Evolutionary conservation across 108 stramenopile genomes (phyloP).

Genomic region (Nitzschia putrida): DNA sequence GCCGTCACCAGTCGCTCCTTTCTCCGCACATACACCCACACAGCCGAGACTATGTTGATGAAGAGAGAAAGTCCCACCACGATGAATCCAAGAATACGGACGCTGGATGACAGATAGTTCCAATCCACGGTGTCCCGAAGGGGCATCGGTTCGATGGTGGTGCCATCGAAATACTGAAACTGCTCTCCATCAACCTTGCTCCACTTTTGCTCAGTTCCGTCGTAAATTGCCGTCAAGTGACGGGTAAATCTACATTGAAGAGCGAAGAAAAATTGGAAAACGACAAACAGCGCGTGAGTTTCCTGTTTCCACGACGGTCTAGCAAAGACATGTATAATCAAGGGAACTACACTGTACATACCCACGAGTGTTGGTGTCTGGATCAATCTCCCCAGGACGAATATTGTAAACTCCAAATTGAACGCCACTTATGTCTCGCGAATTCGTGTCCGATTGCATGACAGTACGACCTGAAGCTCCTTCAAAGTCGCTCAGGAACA

Average conservation of each 20-base stretch:
- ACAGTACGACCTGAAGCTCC: slow-evolving; percentile 22
- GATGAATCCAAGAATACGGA: slow-evolving; percentile 31
- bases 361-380: slow-evolving; percentile 2
- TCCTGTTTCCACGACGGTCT: no score
- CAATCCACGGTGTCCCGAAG: slow-evolving; percentile 5
- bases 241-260: slow-evolving; percentile 1
- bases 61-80: slow-evolving; percentile 9
- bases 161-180: slow-evolving; percentile 16
- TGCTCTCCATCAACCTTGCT: neutral
- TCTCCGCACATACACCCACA: slow-evolving; percentile 23
- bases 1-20: slow-evolving; percentile 20
- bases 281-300: neutral
- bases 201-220: slow-evolving; percentile 9
- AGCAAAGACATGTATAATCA: no score
- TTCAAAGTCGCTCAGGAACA: slow-evolving; percentile 9
- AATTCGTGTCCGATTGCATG: slow-evolving; percentile 4
- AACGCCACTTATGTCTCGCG: neutral
- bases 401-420: slow-evolving; percentile 25
- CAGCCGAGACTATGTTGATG: neutral
- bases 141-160: slow-evolving; percentile 12
- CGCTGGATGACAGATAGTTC: slow-evolving; percentile 41
- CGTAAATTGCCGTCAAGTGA: neutral
- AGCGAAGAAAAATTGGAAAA: neutral
- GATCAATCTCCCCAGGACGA: slow-evolving; percentile 13
- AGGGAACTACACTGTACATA: no score